phyloP scores from a whole-genome alignment of 768 basidiomycete genomes.

The Phanerochaete sordida region DNA sequence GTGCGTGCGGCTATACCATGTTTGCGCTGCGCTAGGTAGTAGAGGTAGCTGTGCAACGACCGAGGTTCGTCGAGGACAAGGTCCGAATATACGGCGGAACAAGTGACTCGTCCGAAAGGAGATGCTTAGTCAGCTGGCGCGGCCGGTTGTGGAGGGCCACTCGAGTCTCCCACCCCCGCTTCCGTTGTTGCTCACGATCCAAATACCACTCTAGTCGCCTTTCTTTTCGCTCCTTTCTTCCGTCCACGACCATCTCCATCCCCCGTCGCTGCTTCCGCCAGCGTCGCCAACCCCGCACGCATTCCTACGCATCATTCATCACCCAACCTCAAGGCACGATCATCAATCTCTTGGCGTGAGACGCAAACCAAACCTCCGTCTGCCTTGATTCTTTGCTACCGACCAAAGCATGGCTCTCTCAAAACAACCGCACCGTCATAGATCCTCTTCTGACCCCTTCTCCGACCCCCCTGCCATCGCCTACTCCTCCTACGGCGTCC shows the following conservation, averaged over 20 bases:
- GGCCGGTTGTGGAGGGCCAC: neutral
- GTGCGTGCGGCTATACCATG: neutral
- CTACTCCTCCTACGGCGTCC: conserved; percentile 29
- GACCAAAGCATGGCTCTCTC: conserved; percentile 25
- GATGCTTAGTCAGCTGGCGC: neutral
- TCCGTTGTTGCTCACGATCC: neutral
- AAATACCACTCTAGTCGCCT: conserved; percentile 1
- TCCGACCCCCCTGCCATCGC: conserved; percentile 25
- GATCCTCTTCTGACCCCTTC: conserved; percentile 28
- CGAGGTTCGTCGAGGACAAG: too few relatives aligned
- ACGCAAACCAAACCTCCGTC: conserved; percentile 15
- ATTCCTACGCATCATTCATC: neutral
- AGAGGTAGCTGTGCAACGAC: neutral
- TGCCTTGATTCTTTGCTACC: conserved; percentile 8
- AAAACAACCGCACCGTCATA: conserved; percentile 23
- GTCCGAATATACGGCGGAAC: neutral
- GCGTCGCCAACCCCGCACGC: conserved; percentile 4
- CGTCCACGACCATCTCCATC: neutral
- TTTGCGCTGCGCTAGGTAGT: neutral
- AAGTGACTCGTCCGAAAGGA: neutral
- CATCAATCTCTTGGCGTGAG: conserved; percentile 24
- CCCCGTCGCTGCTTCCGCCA: neutral
- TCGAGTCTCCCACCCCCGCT: conserved; percentile 3
- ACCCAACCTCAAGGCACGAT: neutral
- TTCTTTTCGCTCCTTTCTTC: conserved; percentile 3